Conservation (phyloP, 345 rosid genomes). For the Eucalyptus shirleyi region DNA sequence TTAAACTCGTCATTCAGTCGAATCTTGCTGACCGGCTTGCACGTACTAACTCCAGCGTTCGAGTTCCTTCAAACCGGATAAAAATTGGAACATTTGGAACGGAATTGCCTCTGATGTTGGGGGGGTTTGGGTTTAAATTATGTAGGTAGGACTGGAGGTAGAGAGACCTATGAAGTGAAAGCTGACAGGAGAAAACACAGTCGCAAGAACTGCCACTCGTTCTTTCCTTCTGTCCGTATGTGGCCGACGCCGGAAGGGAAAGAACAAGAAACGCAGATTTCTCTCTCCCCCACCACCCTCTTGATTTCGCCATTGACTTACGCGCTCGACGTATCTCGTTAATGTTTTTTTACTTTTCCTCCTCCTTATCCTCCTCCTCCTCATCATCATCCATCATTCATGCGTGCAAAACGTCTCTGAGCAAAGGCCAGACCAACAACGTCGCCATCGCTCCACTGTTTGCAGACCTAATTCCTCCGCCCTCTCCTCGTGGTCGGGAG, state of each 20-base stretch:
- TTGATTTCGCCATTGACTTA: not conserved
- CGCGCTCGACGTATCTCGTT: not conserved
- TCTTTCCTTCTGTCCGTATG: not conserved
- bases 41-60: not conserved
- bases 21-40: not conserved
- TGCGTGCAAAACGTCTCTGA: not conserved
- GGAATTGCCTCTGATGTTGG: not conserved
- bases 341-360: not conserved
- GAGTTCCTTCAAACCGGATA: not conserved
- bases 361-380: not conserved
- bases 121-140: not conserved
- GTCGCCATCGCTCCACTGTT: not conserved
- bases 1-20: not conserved
- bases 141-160: not conserved
- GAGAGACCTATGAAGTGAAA: not conserved
- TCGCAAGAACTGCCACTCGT: not conserved
- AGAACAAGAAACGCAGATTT: not conserved
- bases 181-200: not conserved
- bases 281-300: not conserved
- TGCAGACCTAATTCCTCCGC: not conserved
- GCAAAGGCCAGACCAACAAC: not conserved
- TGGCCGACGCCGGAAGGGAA: not conserved
- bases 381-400: not conserved
- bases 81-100: not conserved
- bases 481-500: not conserved